Base-by-base conservation (phyloP, 805 yeast species). In the Zygosaccharomyces bailii region DNA sequence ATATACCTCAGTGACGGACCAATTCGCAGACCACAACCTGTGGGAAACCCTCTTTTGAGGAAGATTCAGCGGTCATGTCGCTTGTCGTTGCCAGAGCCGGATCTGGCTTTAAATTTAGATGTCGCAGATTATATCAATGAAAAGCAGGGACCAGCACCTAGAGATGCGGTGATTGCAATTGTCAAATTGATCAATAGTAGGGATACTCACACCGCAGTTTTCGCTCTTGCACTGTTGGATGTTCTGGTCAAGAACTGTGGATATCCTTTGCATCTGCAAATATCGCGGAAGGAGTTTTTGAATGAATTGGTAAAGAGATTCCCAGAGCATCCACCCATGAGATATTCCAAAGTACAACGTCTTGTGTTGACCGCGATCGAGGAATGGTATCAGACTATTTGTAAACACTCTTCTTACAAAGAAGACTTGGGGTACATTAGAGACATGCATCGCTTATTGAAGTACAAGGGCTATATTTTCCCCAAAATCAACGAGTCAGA, bases 211-310 rank as follows among this genome's bases (percentile, higher is more conserved):
- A 84, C 89, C 25, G 79, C 90, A 4, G 80, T 84, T 44, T 81
- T 90, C 59, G 96, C 97, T 7, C 67, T 93, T 52, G 78, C 89
- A 1, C 68, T 87, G 30, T 61, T 93, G 49, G 99, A 93, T 61
- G 87, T 87, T 43, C 71, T 93, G 55, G 99, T 93, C 42, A 93
- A 93, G 69, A 93, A 93, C 70, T 93, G 99, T 70, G 99, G 98
- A 4, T 93, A 91, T 65, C 97, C 99, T 5, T 80, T 93, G 68
- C 99, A 93, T 54, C 73, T 93, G 38, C 99, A 93, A 68, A 87
- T 93, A 42, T 86, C 96, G 3, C 78, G 98, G 48, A 90, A 93
- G 66, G 98, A 91, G 63, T 93, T 93, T 56, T 73, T 93, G 58
- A 93, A 93, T 63, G 96, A 88, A 60, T 75, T 93, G 59, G 99